Conservation (phyloP, 2,329 filamentous ascomycete genomes). For the Colletotrichum ledebouriae region DNA sequence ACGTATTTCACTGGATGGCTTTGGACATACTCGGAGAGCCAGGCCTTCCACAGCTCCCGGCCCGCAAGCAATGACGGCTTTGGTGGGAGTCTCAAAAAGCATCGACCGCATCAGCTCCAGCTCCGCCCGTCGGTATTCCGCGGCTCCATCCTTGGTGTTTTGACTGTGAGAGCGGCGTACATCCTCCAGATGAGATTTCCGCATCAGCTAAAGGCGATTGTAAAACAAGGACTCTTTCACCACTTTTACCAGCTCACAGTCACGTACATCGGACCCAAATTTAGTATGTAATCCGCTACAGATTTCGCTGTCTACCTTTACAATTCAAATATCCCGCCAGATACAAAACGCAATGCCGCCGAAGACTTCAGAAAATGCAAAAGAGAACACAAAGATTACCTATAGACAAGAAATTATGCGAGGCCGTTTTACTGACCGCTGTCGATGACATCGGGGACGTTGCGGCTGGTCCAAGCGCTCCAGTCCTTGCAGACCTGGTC, state of each 20-base stretch:
- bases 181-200: too few species aligned
- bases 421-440: slow-evolving; percentile 59
- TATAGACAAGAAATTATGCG: slow-evolving; percentile 3
- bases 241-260: too few species aligned
- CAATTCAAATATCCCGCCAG: slow-evolving; percentile 16
- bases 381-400: slow-evolving; percentile 5
- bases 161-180: too few species aligned
- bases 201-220: too few species aligned
- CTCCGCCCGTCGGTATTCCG: slow-evolving; percentile 74
- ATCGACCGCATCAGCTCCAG: slow-evolving; percentile 72
- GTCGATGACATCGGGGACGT: slow-evolving; percentile 66
- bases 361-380: not conserved
- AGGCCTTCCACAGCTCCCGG: slow-evolving; percentile 70
- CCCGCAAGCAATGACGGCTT: slow-evolving; percentile 78
- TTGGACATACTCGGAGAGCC: slow-evolving; percentile 72
- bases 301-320: not conserved
- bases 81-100: slow-evolving; percentile 68
- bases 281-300: slow-evolving; percentile 28
- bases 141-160: slow-evolving; percentile 71
- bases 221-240: too few species aligned
- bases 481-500: slow-evolving; percentile 68
- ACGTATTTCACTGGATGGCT: slow-evolving; percentile 80
- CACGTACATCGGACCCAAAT: too few species aligned
- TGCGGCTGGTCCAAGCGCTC: slow-evolving; percentile 61
- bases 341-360: not conserved